These are phyloP conservation scores for Umbelopsis ramanniana DNA, from an alignment of 192 early-diverging fungal genomes.

Conservation along the genomic window DNA sequence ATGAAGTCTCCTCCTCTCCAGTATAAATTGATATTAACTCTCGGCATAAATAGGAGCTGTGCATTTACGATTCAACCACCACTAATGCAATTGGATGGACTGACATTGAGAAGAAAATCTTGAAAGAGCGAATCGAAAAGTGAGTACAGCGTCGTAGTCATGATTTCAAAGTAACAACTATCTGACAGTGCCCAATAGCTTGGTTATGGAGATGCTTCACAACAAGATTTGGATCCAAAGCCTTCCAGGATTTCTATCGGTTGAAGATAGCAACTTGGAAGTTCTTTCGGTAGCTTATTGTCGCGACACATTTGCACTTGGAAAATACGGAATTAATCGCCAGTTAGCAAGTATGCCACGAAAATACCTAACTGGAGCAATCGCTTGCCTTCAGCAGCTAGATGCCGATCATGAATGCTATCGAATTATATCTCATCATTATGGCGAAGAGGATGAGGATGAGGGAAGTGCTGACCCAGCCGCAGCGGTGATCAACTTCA, in stretches of 20 bases:
- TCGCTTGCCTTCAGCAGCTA: constrained; percentile 40
- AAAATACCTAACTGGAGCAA: constrained; percentile 36
- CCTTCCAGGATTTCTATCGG: constrained; percentile 42
- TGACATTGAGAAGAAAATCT: constrained; percentile 48
- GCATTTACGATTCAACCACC: constrained; percentile 28
- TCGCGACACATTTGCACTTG: constrained; percentile 37
- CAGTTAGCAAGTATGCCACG: constrained; percentile 42
- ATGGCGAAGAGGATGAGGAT: constrained; percentile 26
- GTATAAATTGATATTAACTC: not conserved
- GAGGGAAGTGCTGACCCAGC: constrained; percentile 17
- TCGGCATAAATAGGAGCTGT: constrained; percentile 21
- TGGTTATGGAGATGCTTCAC: constrained; percentile 54
- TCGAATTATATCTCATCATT: not conserved
- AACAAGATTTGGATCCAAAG: constrained; percentile 59
- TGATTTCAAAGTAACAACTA: not conserved
- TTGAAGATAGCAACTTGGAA: constrained; percentile 48
- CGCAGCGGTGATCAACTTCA: constrained; percentile 6
- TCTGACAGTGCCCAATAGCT: constrained; percentile 29
- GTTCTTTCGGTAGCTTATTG: constrained; percentile 41
- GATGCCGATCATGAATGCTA: constrained; percentile 20
- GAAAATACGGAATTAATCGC: constrained; percentile 44
- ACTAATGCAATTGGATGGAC: constrained; percentile 11
- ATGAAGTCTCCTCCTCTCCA: not conserved
- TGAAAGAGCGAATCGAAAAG: constrained; percentile 58
- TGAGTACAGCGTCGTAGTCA: constrained; percentile 23